Evolutionary conservation across 108 stramenopile species (phyloP), one percentile per base, ranked within the genome.

Genomic region (Cylindrotheca closterium): DNA sequence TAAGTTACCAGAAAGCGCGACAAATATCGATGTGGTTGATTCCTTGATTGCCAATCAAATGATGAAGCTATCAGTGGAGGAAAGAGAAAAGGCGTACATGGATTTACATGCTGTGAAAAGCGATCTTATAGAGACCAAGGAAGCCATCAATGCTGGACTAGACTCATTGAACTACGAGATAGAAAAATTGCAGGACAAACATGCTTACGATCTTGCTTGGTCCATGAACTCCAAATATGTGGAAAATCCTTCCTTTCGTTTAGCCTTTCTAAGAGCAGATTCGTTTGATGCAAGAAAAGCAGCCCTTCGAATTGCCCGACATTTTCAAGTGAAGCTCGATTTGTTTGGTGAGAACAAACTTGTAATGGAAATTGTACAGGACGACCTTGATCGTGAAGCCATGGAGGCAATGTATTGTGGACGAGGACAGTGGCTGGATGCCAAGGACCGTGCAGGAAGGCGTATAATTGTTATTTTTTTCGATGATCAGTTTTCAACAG

Each of bases 341-440:
- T 28, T 75, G 2, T 79, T 79, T 33, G 79, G 74, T 26, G 52
- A 60, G 12, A 47, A 67, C 1, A 32, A 42, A 8, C 42, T 79
- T 1, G 27, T 26, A 28, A 46, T 59, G 48, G 68, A 59, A 3
- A 59, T 79, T 18, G n/a, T 47, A 17, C 57, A 60, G 56, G 62
- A 59, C 25, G 73, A 75, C 56, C 63, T 79, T 30, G 48, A 45
- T 28, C 22, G 64, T 17, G 73, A 75, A 7, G 69, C 51, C 10
- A 24, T 65, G 42, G 33, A 59, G 4, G 25, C 27, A 0, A 28
- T 73, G 24, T 54, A 64, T 23, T 27, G 26, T 7, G 49, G 58
- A 12, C 12, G 10, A 4, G 25, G 18, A 17, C 58, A 65, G 22
- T 19, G 27, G 2, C 24, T 73, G 25, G 58, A 57, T 0, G 30